These are phyloP conservation scores for Euphorbia celastroides DNA, from an alignment of 441 rosid species.

Conservation along the genomic window DNA sequence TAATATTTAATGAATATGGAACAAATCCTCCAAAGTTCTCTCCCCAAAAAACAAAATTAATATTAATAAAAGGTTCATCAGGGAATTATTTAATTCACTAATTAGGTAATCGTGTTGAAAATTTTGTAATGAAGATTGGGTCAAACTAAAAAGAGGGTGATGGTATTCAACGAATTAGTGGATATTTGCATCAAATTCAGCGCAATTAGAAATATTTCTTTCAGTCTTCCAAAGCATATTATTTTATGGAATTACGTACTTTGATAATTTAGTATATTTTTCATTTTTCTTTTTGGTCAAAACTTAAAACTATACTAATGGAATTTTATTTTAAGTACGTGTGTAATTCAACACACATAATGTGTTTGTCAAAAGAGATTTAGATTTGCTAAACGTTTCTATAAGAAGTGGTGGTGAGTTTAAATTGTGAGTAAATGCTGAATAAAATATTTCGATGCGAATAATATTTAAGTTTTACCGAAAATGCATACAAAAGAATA, in stretches of 20 bases:
- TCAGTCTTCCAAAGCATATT: conserved; percentile 9
- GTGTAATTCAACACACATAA: too few relatives aligned
- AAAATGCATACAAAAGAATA: too few relatives aligned
- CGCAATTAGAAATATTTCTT: conserved; percentile 5
- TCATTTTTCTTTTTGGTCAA: too few relatives aligned
- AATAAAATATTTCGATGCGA: too few relatives aligned
- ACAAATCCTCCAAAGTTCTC: conserved; percentile 2
- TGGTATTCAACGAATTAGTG: conserved; percentile 11
- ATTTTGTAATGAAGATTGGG: neutral
- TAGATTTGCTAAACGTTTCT: too few relatives aligned
- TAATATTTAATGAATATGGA: neutral
- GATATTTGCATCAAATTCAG: conserved; percentile 32
- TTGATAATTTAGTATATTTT: neutral
- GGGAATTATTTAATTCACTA: neutral
- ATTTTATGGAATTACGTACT: neutral
- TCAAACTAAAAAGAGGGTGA: conserved; percentile 16
- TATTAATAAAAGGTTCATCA: neutral
- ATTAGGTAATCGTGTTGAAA: neutral
- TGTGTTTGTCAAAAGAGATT: too few relatives aligned
- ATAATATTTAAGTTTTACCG: too few relatives aligned
- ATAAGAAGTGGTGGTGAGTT: too few relatives aligned
- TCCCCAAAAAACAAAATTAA: neutral
- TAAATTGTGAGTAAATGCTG: too few relatives aligned
- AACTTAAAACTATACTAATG: too few relatives aligned
- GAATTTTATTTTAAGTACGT: too few relatives aligned